Base-by-base conservation (phyloP, 2,329 filamentous ascomycete genomes). In the Dryadomyces quercivorus region DNA sequence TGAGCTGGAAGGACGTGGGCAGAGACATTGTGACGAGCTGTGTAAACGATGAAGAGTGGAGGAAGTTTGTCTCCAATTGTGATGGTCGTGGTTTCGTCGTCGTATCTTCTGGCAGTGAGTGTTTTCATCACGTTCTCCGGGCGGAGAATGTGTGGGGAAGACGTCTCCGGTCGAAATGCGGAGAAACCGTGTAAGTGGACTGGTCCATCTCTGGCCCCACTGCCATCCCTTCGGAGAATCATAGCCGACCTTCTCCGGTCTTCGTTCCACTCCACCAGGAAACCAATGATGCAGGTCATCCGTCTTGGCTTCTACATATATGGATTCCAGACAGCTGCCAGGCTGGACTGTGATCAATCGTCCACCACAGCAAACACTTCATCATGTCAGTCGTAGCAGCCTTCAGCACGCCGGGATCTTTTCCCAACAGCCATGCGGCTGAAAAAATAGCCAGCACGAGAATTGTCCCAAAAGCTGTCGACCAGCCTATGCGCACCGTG, bases 1-100 rank as follows among this genome's bases (percentile, higher is more conserved):
- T 72, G 52, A 72, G 65, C 50, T 65, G 69, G 57, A 67, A 70
- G 48, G 53, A n/a, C 3, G 57, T 46, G 8, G 49, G 38, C 8
- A 49, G 50, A 18, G 56, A 51, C 50, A 52, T 52, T 6, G 13
- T 40, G 15, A 20, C n/a, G 13, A 44, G 26, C 26, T 31, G 26
- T 31, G 26, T 31, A 31, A 8, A 31, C 26, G 26, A 31, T 31
- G 8, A 31, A 31, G 26, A 31, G 26, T 31, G 26, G 8, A 4
- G 8, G 8, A 31, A 31, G 26, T 31, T 31, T 31, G 26, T 31
- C 26, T 31, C 26, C 26, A 31, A 31, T 31, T 31, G 26, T 31
- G 26, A 5, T 8, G 4, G 8, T 31, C 26, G 26, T 31, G n/a
- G n/a, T n/a, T n/a, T n/a, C n/a, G n/a, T n/a, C n/a, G 26, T 31